Evolutionary conservation across 768 basidiomycete genomes (phyloP).

Genomic region (Russula ochroleuca): DNA sequence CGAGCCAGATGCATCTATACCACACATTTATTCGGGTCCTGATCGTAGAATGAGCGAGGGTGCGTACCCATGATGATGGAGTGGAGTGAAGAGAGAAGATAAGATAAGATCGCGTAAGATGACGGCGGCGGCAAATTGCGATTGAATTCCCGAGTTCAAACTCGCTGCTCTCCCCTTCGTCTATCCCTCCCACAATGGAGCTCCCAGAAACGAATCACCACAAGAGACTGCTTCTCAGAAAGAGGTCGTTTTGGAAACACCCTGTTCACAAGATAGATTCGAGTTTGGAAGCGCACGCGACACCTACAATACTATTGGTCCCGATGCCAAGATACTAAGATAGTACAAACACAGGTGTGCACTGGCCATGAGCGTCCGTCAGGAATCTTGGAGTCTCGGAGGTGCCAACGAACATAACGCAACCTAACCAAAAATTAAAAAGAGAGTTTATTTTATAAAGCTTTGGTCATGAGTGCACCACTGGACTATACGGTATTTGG

Average conservation of each 20-base stretch:
- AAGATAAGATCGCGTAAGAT: conserved; percentile 6
- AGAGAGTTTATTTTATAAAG: too few relatives aligned
- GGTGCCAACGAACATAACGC: too few relatives aligned
- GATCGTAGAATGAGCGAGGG: not conserved
- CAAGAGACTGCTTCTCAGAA: conserved; percentile 37
- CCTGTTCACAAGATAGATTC: conserved; percentile 55
- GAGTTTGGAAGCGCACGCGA: too few relatives aligned
- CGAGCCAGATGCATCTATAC: conserved; percentile 19
- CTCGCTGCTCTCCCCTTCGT: not conserved
- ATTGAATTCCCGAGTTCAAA: not conserved
- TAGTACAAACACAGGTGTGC: too few relatives aligned
- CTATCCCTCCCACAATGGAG: conserved; percentile 18
- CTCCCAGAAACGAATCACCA: conserved; percentile 22
- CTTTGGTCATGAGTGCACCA: too few relatives aligned
- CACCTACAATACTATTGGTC: too few relatives aligned
- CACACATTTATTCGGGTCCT: not conserved
- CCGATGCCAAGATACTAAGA: too few relatives aligned
- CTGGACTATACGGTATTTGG: too few relatives aligned
- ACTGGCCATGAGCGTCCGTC: too few relatives aligned
- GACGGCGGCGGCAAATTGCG: conserved; percentile 23
- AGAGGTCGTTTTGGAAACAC: conserved; percentile 68
- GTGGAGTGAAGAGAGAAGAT: conserved; percentile 11
- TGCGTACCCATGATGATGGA: not conserved
- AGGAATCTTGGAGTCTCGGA: too few relatives aligned
- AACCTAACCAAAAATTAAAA: too few relatives aligned